Evolutionary conservation across 176 grass and related monocot species (phyloP), one percentile per base, ranked within the genome.

Genomic region (Carex scoparia): DNA sequence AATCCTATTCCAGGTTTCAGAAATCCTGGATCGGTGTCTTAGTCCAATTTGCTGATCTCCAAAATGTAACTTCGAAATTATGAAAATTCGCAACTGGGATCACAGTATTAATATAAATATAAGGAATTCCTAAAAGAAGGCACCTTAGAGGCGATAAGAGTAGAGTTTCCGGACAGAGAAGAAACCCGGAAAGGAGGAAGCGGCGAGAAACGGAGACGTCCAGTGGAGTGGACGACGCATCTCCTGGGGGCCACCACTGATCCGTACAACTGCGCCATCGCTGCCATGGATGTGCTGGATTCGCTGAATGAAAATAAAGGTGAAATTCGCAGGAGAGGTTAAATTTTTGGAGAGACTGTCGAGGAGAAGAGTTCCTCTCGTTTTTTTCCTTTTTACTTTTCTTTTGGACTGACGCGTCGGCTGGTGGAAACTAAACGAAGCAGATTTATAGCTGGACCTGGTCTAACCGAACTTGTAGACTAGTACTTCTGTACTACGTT

Each of bases 211-310:
- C 79, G 79, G 89, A 76, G 3, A 32, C 37, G 37, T 23, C 82
- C 84, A 5, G 76, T 64, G 16, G 86, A 67, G 3, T 44, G 86
- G 32, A 18, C 68, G 16, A 55, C 61, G 81, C 86, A 89, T 19
- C 86, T 86, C 82, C 68, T 87, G n/a, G 83, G 15, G 16, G 57
- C 58, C 37, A 33, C 23, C 18, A 74, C 61, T 2, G 88, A 92
- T 32, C 88, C 92, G 80, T 91, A 87, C 61, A 94, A 56, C 84
- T 85, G 92, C 27, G 86, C 69, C 18, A 59, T 15, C 5, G 83
- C 32, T 7, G 81, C 74, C 84, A 88, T 88, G 69, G 63, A 61
- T 61, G 3, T 4, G 79, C 19, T 30, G 23, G 48, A 54, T 30
- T 76, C 48, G 8, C 10, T 28, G 48, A 55, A 11, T 4, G 72